Evolutionary conservation across 768 basidiomycete species (phyloP).

Genomic region (Neoboletus subvelutipes): DNA sequence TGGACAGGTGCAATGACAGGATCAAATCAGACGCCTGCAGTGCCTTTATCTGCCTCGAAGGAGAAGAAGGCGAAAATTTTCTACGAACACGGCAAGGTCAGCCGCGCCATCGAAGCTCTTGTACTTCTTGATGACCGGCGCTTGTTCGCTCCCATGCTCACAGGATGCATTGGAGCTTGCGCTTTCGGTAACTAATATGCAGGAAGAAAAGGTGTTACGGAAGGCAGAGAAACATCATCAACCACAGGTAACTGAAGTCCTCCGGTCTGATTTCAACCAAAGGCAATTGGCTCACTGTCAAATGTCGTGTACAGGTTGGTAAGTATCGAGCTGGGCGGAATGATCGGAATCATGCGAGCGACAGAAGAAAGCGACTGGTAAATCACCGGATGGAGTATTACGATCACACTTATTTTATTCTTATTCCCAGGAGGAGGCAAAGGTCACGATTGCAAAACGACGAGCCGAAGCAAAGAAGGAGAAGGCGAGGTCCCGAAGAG

Average conservation of each 20-base stretch:
- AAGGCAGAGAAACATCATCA: constrained; percentile 42
- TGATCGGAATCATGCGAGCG: constrained; percentile 25
- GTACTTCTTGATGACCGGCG: constrained; percentile 21
- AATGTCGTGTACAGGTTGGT: constrained; percentile 22
- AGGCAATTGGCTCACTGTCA: constrained; percentile 21
- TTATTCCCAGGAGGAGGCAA: constrained; percentile 42
- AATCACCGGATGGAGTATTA: constrained; percentile 18
- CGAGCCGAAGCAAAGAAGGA: constrained; percentile 40
- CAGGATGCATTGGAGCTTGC: constrained; percentile 51
- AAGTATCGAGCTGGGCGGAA: constrained; percentile 30
- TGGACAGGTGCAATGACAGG: constrained; percentile 23
- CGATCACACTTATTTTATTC: constrained; percentile 12
- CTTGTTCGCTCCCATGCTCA: constrained; percentile 16
- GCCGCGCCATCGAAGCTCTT: constrained; percentile 15
- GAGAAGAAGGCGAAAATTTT: constrained; percentile 29
- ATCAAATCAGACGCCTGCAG: constrained; percentile 26
- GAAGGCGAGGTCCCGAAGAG: constrained; percentile 36
- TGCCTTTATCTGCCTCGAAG: constrained; percentile 24
- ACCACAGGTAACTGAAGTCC: constrained; percentile 34
- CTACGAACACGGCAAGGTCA: constrained; percentile 35
- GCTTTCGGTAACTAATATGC: constrained; percentile 42
- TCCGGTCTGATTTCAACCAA: constrained; percentile 11
- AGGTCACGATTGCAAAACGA: constrained; percentile 37
- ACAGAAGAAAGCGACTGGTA: constrained; percentile 41
- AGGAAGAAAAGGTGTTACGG: constrained; percentile 44